Evolutionary conservation across 345 rosid species (phyloP).

Genomic region (Viola odorata): DNA sequence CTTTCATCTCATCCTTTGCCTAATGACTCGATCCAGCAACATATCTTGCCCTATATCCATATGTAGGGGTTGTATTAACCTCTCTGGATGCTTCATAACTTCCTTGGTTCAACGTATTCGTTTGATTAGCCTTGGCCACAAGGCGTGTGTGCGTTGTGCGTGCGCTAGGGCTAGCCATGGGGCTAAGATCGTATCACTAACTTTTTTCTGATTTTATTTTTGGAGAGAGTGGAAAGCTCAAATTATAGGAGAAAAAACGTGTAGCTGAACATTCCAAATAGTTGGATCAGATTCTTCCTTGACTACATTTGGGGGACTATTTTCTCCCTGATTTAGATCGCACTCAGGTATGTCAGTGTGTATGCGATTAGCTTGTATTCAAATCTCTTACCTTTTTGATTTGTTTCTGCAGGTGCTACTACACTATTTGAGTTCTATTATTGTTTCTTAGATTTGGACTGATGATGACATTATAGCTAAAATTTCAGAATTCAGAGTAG

Average conservation of each 20-base stretch:
- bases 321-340: conserved; percentile 56
- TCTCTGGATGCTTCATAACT: too few relatives aligned
- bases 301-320: conserved; percentile 51
- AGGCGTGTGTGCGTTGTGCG: too few relatives aligned
- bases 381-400: not conserved
- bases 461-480: conserved; percentile 71
- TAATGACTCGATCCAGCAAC: too few relatives aligned
- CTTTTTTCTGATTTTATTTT: too few relatives aligned
- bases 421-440: conserved; percentile 51
- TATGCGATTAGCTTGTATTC: too few relatives aligned
- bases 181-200: too few relatives aligned
- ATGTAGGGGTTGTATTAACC: too few relatives aligned
- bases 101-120: too few relatives aligned
- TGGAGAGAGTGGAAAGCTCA: conserved; percentile 97
- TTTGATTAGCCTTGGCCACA: too few relatives aligned
- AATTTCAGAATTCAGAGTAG: conserved; percentile 57
- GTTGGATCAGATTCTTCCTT: conserved; percentile 70
- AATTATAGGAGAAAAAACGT: conserved; percentile 74
- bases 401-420: conserved; percentile 50
- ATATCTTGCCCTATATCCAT: too few relatives aligned
- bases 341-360: conserved; percentile 46
- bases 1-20: too few relatives aligned
- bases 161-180: too few relatives aligned
- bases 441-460: conserved; percentile 74
- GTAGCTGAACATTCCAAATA: conserved; percentile 73